Evolutionary conservation across 805 yeast genomes (phyloP), one percentile per base, ranked within the genome.

Genomic region (Scheffersomyces ergatensis): DNA sequence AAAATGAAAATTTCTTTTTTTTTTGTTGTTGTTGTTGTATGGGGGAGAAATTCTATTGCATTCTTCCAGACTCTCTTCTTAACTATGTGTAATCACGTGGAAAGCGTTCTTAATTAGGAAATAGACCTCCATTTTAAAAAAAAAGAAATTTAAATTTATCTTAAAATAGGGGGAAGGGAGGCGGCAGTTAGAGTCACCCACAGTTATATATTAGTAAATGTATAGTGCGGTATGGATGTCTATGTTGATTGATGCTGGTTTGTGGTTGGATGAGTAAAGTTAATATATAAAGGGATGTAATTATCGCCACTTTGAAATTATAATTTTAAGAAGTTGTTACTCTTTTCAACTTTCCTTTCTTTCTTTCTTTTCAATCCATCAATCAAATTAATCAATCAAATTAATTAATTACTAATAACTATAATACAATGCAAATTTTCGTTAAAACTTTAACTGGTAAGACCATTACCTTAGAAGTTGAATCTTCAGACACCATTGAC

Each of bases 391-490:
- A 74, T 69, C 65, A 63, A 74, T 70, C 70, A 68, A 21, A 75
- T 70, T 70, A 75, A 74, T 69, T 58, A 48, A 26, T 48, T 44
- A 16, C 89, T 86, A 21, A 89, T n/a, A n/a, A 89, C 72, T 96
- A 89, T 77, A 89, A 52, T 51, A 60, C 62, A 44, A 85, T 86
- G 95, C 95, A 87, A 81, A 90, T 92, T 80, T 93, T 93, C 79
- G 98, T 93, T 77, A 93, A 92, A 80, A 92, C 99, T 79, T 83
- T 93, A 72, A 90, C 98, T 63, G 98, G 98, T 80, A 92, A 92
- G 89, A 85, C 98, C 69, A 92, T 93, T 78, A 86, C 97, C 83
- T 85, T 89, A 67, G 97, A 89, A 83, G 97, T 89, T 71, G 97
- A 89, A 83, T 89, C 97, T 62, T 87, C 96, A 65, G 97, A 89